Evolutionary conservation across 371 early-diverging fungal genomes (phyloP), one percentile per base, ranked within the genome.

Genomic region (Zychaea mexicana): DNA sequence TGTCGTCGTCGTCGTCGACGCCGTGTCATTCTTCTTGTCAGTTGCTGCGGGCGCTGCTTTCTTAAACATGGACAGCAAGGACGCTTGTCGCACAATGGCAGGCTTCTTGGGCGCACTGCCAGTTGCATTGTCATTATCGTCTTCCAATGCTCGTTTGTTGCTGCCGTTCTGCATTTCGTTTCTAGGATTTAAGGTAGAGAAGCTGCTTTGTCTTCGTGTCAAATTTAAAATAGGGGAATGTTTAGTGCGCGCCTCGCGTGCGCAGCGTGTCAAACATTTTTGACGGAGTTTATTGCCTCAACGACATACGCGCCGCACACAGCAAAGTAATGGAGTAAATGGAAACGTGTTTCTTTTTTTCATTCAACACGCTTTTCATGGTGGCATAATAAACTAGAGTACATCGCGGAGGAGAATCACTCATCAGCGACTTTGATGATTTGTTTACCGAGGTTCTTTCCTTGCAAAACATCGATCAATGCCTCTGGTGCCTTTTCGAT

Each of bases 371-470:
- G n/a, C n/a, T n/a, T n/a, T n/a, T n/a, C n/a, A n/a, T n/a, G n/a
- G n/a, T n/a, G n/a, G n/a, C n/a, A n/a, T n/a, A n/a, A n/a, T n/a
- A n/a, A n/a, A n/a, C n/a, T n/a, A n/a, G n/a, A n/a, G n/a, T n/a
- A n/a, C n/a, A n/a, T n/a, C n/a, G n/a, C n/a, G n/a, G n/a, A n/a
- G n/a, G n/a, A n/a, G n/a, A 49, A 15, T 72, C 74, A 78, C 61
- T 69, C 60, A 49, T 79, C 77, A 28, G 81, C 81, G 67, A 90
- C 85, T 73, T 91, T 87, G 68, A 95, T 82, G 24, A 94, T 70
- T 75, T 88, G 84, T 85, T 96, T 96, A 55, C 96, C 96, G 63
- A 88, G 86, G 81, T 94, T 94, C 27, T 76, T 84, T 45, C 95
- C 94, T 60, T 86, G 84, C 66, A 94, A 83, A 65, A 96, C 76